These are phyloP conservation scores for Mucor sp. DNA, from an alignment of 371 early-diverging fungal species.

Conservation along the genomic window DNA sequence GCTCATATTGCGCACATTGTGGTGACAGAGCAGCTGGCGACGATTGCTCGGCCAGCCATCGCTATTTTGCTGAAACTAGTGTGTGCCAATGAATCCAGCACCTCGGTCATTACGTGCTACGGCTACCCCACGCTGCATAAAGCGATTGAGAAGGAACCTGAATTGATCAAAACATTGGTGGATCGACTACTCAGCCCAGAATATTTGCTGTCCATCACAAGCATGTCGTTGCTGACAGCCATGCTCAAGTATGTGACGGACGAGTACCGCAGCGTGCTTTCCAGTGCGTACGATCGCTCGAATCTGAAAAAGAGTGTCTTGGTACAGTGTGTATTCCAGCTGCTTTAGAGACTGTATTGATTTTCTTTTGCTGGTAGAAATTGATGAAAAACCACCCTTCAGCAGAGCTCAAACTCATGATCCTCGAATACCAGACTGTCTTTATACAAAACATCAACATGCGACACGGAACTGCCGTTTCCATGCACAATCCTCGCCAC, in stretches of 20 bases:
- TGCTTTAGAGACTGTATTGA: neutral
- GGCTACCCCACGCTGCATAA: constrained; percentile 43
- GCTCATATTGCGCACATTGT: constrained; percentile 59
- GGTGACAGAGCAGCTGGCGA: constrained; percentile 67
- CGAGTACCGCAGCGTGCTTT: constrained; percentile 50
- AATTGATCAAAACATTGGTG: constrained; percentile 59
- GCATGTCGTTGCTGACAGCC: constrained; percentile 64
- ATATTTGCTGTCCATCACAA: constrained; percentile 66
- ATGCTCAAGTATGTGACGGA: constrained; percentile 67
- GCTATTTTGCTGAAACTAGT: constrained; percentile 70
- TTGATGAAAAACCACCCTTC: constrained; percentile 66
- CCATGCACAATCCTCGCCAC: constrained; percentile 54
- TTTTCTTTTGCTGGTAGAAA: constrained; percentile 20
- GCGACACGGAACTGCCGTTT: constrained; percentile 54
- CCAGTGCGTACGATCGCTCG: constrained; percentile 50
- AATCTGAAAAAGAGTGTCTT: constrained; percentile 47
- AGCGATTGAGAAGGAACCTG: constrained; percentile 54
- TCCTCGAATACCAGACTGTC: constrained; percentile 71
- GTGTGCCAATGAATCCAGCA: constrained; percentile 38
- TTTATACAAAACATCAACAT: constrained; percentile 59
- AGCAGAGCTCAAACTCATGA: constrained; percentile 60
- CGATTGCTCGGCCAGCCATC: constrained; percentile 74
- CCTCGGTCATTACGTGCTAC: constrained; percentile 13
- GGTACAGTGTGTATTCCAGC: no score
- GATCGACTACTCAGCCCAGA: constrained; percentile 67